Conservation (phyloP, 2,329 filamentous ascomycete genomes). For the Emergomyces orientalis region DNA sequence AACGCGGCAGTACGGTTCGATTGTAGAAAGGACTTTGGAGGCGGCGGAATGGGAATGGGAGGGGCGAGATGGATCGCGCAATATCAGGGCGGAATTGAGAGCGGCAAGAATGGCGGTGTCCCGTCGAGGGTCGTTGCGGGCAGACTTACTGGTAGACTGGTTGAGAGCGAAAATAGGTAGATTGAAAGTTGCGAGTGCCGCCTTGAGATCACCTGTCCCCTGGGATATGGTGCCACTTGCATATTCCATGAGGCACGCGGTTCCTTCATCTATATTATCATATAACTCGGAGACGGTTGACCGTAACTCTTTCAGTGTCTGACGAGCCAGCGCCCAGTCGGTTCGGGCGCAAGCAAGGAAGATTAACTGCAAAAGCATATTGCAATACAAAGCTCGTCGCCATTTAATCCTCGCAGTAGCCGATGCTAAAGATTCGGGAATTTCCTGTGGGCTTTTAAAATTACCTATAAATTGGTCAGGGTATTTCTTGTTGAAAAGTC, state of each 20-base stretch:
- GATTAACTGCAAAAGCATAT: conserved; percentile 61
- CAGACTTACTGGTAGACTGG: conserved; percentile 28
- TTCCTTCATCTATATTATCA: conserved; percentile 31
- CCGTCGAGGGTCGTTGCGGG: conserved; percentile 44
- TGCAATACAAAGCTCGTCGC: conserved; percentile 57
- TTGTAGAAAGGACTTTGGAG: conserved; percentile 51
- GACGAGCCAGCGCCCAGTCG: conserved; percentile 57
- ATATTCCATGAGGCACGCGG: conserved; percentile 55
- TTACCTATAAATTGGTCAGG: conserved; percentile 22
- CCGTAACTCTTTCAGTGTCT: conserved; percentile 48
- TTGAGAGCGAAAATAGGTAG: conserved; percentile 50
- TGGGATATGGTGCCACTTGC: conserved; percentile 68
- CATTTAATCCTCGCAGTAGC: conserved; percentile 53
- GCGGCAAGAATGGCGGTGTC: conserved; percentile 55
- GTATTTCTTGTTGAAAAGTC: conserved; percentile 13
- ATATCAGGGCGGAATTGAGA: conserved; percentile 63
- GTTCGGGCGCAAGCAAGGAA: conserved; percentile 61
- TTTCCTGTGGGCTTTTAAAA: conserved; percentile 32
- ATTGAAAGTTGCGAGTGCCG: conserved; percentile 58
- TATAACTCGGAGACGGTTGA: conserved; percentile 38
- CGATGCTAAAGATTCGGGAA: conserved; percentile 47
- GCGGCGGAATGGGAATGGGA: conserved; percentile 53
- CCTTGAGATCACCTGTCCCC: conserved; percentile 61
- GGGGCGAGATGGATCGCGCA: conserved; percentile 52
- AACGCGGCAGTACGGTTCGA: conserved; percentile 58